These are phyloP conservation scores for Fusarium coicis DNA, from an alignment of 2,329 filamentous ascomycete genomes.

Conservation along the genomic window DNA sequence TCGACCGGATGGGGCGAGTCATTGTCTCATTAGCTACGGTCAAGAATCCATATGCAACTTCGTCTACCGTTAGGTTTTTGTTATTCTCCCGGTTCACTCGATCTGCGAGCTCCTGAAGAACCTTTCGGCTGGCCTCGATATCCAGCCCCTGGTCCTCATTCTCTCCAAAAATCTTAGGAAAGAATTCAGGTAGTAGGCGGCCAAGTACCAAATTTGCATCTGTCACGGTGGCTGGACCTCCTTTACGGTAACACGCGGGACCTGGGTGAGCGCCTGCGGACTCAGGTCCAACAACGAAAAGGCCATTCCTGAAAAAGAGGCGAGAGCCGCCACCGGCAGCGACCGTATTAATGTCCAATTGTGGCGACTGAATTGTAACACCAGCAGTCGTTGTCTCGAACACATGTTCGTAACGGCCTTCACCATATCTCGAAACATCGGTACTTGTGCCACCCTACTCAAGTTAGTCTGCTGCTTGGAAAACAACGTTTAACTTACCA, in stretches of 20 bases:
- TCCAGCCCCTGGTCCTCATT: constrained; percentile 87
- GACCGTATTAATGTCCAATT: constrained; percentile 94
- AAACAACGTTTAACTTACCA: constrained; percentile 58
- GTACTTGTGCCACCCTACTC: constrained; percentile 82
- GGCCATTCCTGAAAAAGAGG: constrained; percentile 87
- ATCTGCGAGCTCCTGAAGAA: constrained; percentile 79
- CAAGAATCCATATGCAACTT: constrained; percentile 89
- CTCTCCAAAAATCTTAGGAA: constrained; percentile 94
- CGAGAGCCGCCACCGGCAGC: constrained; percentile 88
- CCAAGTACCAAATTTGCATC: constrained; percentile 91
- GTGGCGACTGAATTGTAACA: constrained; percentile 92
- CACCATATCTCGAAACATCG: constrained; percentile 87
- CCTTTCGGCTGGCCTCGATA: constrained; percentile 75
- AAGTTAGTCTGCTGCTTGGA: constrained; percentile 12
- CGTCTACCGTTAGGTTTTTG: constrained; percentile 78
- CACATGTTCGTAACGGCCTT: constrained; percentile 89
- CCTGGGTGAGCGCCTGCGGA: constrained; percentile 90
- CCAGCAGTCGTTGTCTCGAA: constrained; percentile 95
- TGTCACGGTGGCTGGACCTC: constrained; percentile 89
- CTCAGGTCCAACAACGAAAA: constrained; percentile 91
- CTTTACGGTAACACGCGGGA: constrained; percentile 90
- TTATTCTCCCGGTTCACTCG: constrained; percentile 82
- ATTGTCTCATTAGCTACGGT: constrained; percentile 92
- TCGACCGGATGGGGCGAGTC: constrained; percentile 87
- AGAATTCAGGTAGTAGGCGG: constrained; percentile 87